phyloP scores from a whole-genome alignment of 768 basidiomycete species.

The Amanita thiersii region DNA sequence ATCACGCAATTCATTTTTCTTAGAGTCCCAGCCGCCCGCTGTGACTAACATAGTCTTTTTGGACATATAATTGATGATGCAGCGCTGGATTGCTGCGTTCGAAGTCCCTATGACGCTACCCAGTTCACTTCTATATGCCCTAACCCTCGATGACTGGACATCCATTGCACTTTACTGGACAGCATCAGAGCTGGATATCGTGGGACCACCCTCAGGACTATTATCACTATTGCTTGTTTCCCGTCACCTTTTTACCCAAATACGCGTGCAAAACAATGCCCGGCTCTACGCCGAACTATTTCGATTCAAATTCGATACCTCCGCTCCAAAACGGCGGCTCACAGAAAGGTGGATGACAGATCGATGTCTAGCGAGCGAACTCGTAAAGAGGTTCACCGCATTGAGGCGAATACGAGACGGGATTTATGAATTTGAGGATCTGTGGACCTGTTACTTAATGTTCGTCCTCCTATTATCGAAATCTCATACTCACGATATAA shows the following conservation, averaged over 20 bases:
- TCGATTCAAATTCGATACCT: constrained; percentile 33
- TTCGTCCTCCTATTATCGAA: constrained; percentile 12
- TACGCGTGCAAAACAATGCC: constrained; percentile 26
- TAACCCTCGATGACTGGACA: constrained; percentile 26
- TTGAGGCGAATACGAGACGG: constrained; percentile 31
- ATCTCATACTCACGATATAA: neutral
- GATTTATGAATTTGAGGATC: constrained; percentile 24
- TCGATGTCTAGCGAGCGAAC: constrained; percentile 30
- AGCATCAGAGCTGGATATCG: constrained; percentile 21
- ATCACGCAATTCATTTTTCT: constrained; percentile 16
- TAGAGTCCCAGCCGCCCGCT: constrained; percentile 11
- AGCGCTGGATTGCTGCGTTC: neutral
- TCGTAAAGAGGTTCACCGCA: constrained; percentile 31
- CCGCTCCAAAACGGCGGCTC: constrained; percentile 31
- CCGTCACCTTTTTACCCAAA: constrained; percentile 23
- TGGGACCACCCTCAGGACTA: constrained; percentile 36
- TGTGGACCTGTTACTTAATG: constrained; percentile 52
- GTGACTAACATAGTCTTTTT: constrained; percentile 6
- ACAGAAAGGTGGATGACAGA: constrained; percentile 27
- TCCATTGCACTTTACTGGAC: constrained; percentile 33
- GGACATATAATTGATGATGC: constrained; percentile 3
- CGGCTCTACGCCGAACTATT: constrained; percentile 37
- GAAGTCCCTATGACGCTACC: constrained; percentile 11
- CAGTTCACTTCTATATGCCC: constrained; percentile 12
- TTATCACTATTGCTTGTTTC: constrained; percentile 29